Conservation (phyloP, 768 basidiomycete species). For the Leucosporidium scottii region DNA sequence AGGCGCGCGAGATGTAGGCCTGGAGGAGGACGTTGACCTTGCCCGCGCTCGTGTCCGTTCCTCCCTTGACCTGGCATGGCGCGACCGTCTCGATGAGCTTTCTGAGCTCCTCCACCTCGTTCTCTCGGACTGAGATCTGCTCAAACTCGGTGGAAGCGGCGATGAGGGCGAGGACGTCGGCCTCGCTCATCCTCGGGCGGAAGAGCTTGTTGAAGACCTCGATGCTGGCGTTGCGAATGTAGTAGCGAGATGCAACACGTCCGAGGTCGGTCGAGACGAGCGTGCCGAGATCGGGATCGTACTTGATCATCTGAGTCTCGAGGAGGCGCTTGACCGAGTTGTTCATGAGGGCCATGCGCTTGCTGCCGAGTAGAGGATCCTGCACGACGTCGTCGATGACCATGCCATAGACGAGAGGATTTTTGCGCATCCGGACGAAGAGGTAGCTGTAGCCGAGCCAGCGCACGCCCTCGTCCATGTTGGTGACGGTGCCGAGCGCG, state of each 20-base stretch:
- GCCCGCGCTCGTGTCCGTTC: conserved; percentile 57
- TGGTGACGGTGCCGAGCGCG: conserved; percentile 85
- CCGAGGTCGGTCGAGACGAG: conserved; percentile 82
- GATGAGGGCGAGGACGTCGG: conserved; percentile 78
- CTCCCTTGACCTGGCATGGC: conserved; percentile 78
- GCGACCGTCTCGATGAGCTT: conserved; percentile 55
- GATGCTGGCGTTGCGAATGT: conserved; percentile 76
- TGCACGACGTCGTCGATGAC: conserved; percentile 58
- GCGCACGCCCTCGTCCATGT: conserved; percentile 71
- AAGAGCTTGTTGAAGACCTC: conserved; percentile 78
- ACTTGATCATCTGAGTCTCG: conserved; percentile 71
- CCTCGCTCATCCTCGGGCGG: conserved; percentile 78
- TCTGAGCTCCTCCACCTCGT: conserved; percentile 76
- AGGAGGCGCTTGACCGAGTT: conserved; percentile 62
- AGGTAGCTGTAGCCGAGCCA: conserved; percentile 98
- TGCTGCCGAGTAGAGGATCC: conserved; percentile 65
- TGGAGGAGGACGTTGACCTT: conserved; percentile 96
- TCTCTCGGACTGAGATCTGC: conserved; percentile 88
- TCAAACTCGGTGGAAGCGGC: conserved; percentile 93
- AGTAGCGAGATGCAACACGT: conserved; percentile 94
- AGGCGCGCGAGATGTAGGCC: conserved; percentile 69
- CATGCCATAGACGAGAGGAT: conserved; percentile 64
- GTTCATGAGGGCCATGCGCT: conserved; percentile 61
- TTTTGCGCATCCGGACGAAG: conserved; percentile 87
- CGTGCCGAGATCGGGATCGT: conserved; percentile 53